Conservation (phyloP, 805 yeast species). For the Wickerhamiella galacta region DNA sequence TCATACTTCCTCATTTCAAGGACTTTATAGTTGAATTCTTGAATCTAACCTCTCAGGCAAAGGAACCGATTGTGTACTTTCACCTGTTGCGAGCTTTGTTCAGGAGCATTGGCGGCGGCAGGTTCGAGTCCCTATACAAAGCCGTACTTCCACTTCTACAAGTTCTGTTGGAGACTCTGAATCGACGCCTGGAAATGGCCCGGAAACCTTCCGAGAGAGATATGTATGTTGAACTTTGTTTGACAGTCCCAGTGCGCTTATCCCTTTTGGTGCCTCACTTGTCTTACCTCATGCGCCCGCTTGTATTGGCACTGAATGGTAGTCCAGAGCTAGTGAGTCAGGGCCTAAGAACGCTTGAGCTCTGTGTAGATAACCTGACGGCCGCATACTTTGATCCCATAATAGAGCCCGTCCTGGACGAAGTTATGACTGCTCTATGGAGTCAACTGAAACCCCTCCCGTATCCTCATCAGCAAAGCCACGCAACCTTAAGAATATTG, state of each 20-base stretch:
- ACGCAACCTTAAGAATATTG: constrained; percentile 77
- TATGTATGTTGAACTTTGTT: constrained; percentile 82
- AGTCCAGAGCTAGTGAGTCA: constrained; percentile 84
- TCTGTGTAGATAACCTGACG: constrained; percentile 90
- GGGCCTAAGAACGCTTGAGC: constrained; percentile 84
- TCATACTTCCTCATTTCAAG: constrained; percentile 74
- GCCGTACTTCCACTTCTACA: constrained; percentile 86
- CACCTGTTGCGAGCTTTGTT: constrained; percentile 76
- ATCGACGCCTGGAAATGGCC: constrained; percentile 67
- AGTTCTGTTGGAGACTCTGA: constrained; percentile 67
- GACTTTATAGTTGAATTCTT: constrained; percentile 67
- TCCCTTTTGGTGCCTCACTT: constrained; percentile 89
- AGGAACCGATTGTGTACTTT: constrained; percentile 82
- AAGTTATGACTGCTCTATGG: constrained; percentile 88
- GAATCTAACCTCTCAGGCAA: constrained; percentile 63
- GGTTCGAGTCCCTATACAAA: constrained; percentile 83
- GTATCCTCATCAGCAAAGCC: constrained; percentile 86
- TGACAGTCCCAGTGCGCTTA: constrained; percentile 88
- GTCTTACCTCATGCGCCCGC: constrained; percentile 74
- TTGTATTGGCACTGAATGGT: constrained; percentile 80
- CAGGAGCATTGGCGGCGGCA: constrained; percentile 91
- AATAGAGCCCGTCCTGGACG: constrained; percentile 88
- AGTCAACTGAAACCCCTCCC: constrained; percentile 82
- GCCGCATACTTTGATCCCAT: constrained; percentile 96
- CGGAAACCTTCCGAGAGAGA: constrained; percentile 82